Conservation (phyloP, 73 alveolate genomes). For the Diophrys sp. region DNA sequence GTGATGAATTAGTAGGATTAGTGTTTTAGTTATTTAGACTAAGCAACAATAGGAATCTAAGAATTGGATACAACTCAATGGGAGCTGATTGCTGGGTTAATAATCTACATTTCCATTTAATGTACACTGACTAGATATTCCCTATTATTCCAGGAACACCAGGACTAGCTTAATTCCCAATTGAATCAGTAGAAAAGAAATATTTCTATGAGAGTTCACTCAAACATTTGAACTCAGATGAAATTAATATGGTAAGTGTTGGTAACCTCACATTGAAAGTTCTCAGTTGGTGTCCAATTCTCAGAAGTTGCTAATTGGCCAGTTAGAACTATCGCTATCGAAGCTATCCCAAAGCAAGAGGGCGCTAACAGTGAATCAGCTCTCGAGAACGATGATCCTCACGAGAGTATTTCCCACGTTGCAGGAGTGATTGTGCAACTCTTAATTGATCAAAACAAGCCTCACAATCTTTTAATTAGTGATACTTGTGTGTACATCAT, state of each 20-base stretch:
- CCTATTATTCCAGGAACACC: not conserved
- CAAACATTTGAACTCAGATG: conserved; percentile 50
- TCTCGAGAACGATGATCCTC: conserved; percentile 28
- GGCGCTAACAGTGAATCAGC: conserved; percentile 26
- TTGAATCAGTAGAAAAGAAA: conserved; percentile 36
- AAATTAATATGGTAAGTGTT: conserved; percentile 49
- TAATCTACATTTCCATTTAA: conserved; percentile 64
- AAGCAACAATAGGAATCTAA: conserved; percentile 25
- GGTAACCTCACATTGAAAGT: conserved; percentile 8
- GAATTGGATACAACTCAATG: conserved; percentile 68
- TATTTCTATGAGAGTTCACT: conserved; percentile 38
- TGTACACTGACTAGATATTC: conserved; percentile 43
- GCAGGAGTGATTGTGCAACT: conserved; percentile 61
- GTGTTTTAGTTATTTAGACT: conserved; percentile 49
- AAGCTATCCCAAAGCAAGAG: conserved; percentile 33
- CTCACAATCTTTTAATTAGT: conserved; percentile 53
- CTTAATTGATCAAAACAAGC: conserved; percentile 62
- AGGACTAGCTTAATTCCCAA: conserved; percentile 51
- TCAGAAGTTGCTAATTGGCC: conserved; percentile 56
- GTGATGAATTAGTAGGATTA: conserved; percentile 57
- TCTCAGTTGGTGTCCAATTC: conserved; percentile 55
- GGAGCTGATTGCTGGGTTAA: conserved; percentile 74
- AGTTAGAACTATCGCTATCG: conserved; percentile 34
- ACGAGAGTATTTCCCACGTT: conserved; percentile 58
- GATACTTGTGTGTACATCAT: conserved; percentile 38